phyloP scores from a whole-genome alignment of 2,329 filamentous ascomycete genomes.

The Dactylellina sp. region DNA sequence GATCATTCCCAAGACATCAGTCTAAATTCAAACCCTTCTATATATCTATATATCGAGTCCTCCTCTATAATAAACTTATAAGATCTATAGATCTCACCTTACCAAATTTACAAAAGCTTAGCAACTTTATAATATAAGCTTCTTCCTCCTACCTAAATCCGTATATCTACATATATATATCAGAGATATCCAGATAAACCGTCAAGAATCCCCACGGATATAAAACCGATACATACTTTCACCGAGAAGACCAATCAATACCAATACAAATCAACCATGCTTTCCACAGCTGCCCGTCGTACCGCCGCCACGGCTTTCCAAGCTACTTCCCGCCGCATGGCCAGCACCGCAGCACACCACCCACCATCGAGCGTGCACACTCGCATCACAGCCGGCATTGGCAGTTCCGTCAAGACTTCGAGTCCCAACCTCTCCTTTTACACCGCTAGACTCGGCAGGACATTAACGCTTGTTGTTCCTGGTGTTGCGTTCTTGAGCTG shows the following conservation, averaged over 20 bases:
- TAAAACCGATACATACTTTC: background rate
- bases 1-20: conserved; percentile 28
- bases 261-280: conserved; percentile 30
- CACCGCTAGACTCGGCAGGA: conserved; percentile 43
- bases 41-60: conserved; percentile 24
- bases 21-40: conserved; percentile 33
- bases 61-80: conserved; percentile 17
- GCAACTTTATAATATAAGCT: conserved; percentile 21
- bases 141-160: conserved; percentile 16
- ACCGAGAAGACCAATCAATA: too few relatives aligned
- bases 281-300: conserved; percentile 45
- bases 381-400: conserved; percentile 33
- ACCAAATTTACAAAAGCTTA: conserved; percentile 24
- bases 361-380: conserved; percentile 45
- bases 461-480: conserved; percentile 38
- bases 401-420: conserved; percentile 17
- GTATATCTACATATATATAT: conserved; percentile 7
- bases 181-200: too few relatives aligned
- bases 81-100: conserved; percentile 19
- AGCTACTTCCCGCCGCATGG: conserved; percentile 45
- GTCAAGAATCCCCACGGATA: too few relatives aligned
- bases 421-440: conserved; percentile 33
- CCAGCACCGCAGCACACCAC: conserved; percentile 29
- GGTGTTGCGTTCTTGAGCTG: conserved; percentile 46
- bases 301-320: conserved; percentile 35